Conservation (phyloP, 2,329 filamentous ascomycete genomes). For the Claviceps citrina region DNA sequence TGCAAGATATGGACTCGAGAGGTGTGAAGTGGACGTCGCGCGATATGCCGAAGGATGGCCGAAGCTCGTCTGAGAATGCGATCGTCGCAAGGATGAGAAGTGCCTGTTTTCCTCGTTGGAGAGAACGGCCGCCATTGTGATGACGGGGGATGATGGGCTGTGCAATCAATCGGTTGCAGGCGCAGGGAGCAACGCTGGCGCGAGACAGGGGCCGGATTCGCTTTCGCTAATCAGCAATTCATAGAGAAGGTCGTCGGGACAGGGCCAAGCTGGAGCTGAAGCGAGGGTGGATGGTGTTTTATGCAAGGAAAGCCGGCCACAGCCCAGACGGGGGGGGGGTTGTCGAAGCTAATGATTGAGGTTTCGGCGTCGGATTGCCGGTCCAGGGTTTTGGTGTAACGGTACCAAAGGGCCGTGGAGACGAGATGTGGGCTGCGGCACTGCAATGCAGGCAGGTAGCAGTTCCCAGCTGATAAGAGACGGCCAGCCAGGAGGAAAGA, state of each 20-base stretch:
- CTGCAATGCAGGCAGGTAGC: constrained; percentile 1
- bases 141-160: not conserved
- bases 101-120: constrained; percentile 41
- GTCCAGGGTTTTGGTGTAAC: not conserved
- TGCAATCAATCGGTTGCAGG: not conserved
- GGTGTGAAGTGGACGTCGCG: constrained; percentile 31
- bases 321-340: too few relatives aligned
- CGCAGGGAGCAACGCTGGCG: too few relatives aligned
- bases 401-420: not conserved
- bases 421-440: constrained; percentile 1
- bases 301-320: not conserved
- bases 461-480: not conserved
- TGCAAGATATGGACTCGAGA: constrained; percentile 22
- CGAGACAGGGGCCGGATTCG: too few relatives aligned
- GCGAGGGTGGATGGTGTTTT: not conserved
- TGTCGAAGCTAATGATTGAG: too few relatives aligned
- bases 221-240: not conserved
- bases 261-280: not conserved
- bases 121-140: constrained; percentile 40
- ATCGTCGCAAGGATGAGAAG: constrained; percentile 43
- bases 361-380: not conserved
- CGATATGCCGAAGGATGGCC: constrained; percentile 27
- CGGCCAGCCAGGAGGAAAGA: too few relatives aligned
- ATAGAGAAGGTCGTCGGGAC: not conserved
- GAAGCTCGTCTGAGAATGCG: constrained; percentile 46